These are phyloP conservation scores for Choricystis sp. DNA, from an alignment of 139 green algal species.

Conservation along the genomic window DNA sequence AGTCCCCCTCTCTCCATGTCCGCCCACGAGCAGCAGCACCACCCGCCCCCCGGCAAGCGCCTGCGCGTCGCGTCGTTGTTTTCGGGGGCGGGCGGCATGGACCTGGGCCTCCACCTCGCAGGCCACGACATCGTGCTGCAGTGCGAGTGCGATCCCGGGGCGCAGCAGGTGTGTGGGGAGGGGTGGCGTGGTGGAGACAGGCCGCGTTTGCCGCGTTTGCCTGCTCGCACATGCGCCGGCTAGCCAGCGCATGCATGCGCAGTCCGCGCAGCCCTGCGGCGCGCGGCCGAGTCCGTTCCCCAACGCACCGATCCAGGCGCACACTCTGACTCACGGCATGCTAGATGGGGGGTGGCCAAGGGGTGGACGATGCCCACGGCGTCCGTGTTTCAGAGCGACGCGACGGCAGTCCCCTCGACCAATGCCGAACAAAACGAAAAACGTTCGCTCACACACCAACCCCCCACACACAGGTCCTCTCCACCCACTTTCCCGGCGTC, in stretches of 20 bases:
- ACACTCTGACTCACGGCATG: not conserved
- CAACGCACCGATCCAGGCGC: not conserved
- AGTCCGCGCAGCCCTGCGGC: too few relatives aligned
- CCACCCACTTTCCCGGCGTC: constrained; percentile 4
- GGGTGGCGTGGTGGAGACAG: constrained; percentile 20
- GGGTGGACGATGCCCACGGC: not conserved
- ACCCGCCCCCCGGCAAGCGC: not conserved
- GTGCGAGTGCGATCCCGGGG: constrained; percentile 60
- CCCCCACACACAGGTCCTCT: constrained; percentile 11
- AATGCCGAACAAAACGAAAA: too few relatives aligned
- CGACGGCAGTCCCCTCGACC: too few relatives aligned
- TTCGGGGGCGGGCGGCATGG: constrained; percentile 46
- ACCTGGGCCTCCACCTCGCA: constrained; percentile 55
- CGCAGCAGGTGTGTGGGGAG: constrained; percentile 35
- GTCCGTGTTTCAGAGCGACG: not conserved
- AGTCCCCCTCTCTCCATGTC: too few relatives aligned
- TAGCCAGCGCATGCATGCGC: too few relatives aligned
- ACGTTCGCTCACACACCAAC: not conserved
- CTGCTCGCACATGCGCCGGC: too few relatives aligned
- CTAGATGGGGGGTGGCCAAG: not conserved
- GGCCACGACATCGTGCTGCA: constrained; percentile 69
- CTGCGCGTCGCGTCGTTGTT: constrained; percentile 43
- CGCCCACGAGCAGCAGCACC: too few relatives aligned
- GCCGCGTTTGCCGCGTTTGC: not conserved
- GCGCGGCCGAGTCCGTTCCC: too few relatives aligned